These are phyloP conservation scores for Lipomyces mesembrius DNA, from an alignment of 805 yeast genomes.

Conservation along the genomic window DNA sequence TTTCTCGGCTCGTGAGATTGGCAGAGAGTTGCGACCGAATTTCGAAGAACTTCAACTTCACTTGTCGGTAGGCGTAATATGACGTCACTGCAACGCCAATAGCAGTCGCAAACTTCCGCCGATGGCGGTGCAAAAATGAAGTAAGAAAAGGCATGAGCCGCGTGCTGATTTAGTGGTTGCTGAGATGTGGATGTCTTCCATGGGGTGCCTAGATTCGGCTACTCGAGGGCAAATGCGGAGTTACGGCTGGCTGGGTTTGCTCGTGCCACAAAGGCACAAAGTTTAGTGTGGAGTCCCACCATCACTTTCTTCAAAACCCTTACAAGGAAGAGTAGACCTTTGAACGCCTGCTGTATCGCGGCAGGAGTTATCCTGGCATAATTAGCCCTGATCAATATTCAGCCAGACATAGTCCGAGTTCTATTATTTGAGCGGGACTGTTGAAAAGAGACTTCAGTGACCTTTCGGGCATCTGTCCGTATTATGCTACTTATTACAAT, in stretches of 20 bases:
- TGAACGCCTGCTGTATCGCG: neutral
- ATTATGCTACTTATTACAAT: conserved; percentile 26
- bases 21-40: conserved; percentile 28
- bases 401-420: neutral
- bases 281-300: too few species aligned
- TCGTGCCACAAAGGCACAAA: too few species aligned
- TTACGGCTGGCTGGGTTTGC: neutral
- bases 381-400: neutral
- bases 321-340: too few species aligned
- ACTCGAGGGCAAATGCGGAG: neutral
- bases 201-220: neutral
- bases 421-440: neutral
- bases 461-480: neutral
- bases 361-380: neutral
- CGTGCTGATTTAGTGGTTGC: neutral
- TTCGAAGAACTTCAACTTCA: conserved; percentile 22
- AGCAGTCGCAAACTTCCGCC: conserved; percentile 26
- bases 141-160: conserved; percentile 6
- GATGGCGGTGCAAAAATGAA: conserved; percentile 31
- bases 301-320: too few species aligned
- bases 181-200: neutral
- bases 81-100: conserved; percentile 29
- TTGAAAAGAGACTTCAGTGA: neutral
- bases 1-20: conserved; percentile 22
- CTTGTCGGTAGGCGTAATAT: conserved; percentile 18